phyloP scores from a whole-genome alignment of 2,329 filamentous ascomycete genomes.

The Tolypocladium cylindrosporum region DNA sequence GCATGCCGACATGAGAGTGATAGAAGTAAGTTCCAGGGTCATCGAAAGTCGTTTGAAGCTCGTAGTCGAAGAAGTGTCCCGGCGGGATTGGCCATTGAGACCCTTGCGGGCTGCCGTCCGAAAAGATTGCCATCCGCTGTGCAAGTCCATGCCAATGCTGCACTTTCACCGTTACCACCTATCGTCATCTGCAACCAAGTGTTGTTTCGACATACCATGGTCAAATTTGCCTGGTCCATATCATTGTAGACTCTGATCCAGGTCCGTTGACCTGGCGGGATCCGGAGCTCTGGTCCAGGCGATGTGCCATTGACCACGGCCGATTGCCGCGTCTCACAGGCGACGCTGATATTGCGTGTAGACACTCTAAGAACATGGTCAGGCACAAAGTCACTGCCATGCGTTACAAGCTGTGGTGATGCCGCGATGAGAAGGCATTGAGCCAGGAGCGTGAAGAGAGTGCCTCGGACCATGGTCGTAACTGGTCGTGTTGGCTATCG shows the following conservation, averaged over 20 bases:
- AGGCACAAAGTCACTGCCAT: background rate
- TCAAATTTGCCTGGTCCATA: conserved; percentile 40
- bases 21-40: conserved; percentile 58
- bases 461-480: background rate
- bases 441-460: background rate
- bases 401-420: background rate
- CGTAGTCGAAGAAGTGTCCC: conserved; percentile 56
- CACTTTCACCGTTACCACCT: background rate
- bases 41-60: conserved; percentile 40
- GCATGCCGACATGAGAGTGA: conserved; percentile 56
- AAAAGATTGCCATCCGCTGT: conserved; percentile 47
- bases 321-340: background rate
- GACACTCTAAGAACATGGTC: background rate
- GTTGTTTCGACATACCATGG: conserved; percentile 31
- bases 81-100: conserved; percentile 57
- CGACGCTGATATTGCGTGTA: background rate
- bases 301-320: conserved; percentile 40
- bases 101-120: conserved; percentile 50
- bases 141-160: conserved; percentile 61
- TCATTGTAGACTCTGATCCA: conserved; percentile 53
- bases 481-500: background rate
- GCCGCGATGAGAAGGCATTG: background rate
- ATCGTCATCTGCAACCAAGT: background rate
- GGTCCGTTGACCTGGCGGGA: conserved; percentile 31
- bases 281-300: conserved; percentile 38